Evolutionary conservation across 2,329 filamentous ascomycete genomes (phyloP).

Genomic region (Xenoacremonium recifei): DNA sequence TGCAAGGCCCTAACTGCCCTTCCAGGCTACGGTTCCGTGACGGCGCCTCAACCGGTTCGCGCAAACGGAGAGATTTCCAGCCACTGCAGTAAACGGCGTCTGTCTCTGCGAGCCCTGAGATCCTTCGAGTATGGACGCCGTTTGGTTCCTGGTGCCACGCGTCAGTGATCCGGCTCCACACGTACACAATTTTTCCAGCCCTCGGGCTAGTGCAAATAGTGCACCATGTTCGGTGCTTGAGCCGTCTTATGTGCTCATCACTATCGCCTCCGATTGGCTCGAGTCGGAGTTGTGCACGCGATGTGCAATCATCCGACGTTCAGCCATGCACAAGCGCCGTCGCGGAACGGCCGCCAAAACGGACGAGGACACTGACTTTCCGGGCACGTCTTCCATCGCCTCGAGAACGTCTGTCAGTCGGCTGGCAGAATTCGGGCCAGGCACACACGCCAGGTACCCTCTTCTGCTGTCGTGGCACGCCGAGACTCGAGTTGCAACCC

Average conservation of each 20-base stretch:
- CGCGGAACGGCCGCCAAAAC: not conserved
- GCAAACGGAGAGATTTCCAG: not conserved
- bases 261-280: not conserved
- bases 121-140: not conserved
- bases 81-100: not conserved
- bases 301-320: not conserved
- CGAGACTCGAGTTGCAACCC: no score
- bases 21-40: not conserved
- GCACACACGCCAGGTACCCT: no score
- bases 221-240: not conserved
- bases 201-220: no score
- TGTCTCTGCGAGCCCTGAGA: not conserved
- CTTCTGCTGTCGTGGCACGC: not conserved
- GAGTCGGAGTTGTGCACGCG: not conserved
- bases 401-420: no score
- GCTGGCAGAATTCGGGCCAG: no score
- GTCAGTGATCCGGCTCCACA: not conserved
- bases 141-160: not conserved
- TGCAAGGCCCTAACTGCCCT: no score
- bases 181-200: not conserved
- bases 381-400: not conserved
- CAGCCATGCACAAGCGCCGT: not conserved
- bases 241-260: not conserved
- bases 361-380: not conserved
- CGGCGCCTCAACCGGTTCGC: not conserved